phyloP scores from a whole-genome alignment of 208 protist genomes.

The Tritrichomonas foetus region DNA sequence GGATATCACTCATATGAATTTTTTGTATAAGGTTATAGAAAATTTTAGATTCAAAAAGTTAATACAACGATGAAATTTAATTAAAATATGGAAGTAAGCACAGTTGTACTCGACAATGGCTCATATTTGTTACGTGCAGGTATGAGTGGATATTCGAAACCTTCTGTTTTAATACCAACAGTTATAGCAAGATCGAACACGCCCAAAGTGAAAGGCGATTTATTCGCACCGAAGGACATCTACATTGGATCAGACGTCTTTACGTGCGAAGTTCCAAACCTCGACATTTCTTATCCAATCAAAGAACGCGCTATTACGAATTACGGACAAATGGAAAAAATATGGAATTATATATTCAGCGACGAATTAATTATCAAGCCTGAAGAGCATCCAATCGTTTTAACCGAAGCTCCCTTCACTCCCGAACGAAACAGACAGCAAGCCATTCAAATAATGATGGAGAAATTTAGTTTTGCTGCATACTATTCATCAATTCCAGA shows the following conservation, averaged over 20 bases:
- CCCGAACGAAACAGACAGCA: slow-evolving; percentile 72
- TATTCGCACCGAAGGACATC: background rate
- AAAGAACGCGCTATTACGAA: slow-evolving; percentile 77
- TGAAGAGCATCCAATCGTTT: slow-evolving; percentile 85
- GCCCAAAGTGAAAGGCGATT: background rate
- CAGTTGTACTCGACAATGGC: slow-evolving; percentile 30
- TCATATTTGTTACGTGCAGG: background rate
- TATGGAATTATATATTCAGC: slow-evolving; percentile 80
- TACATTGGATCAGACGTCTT: background rate
- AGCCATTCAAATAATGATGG: slow-evolving; percentile 75
- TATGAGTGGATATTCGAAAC: background rate
- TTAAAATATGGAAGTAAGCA: slow-evolving; percentile 30
- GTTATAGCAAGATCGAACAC: background rate
- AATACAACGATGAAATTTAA: too few species aligned
- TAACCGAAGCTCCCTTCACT: slow-evolving; percentile 74
- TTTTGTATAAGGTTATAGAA: too few species aligned
- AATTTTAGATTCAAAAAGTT: too few species aligned
- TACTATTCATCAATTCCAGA: slow-evolving; percentile 78
- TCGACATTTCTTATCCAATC: slow-evolving; percentile 62
- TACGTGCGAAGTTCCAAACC: too few species aligned
- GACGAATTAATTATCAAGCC: slow-evolving; percentile 54
- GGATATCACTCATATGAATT: too few species aligned
- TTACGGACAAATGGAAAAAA: slow-evolving; percentile 90
- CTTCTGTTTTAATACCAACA: background rate
- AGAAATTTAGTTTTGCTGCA: slow-evolving; percentile 68